phyloP scores from a whole-genome alignment of 2,329 filamentous ascomycete genomes.

The Epichloe gansuensis region DNA sequence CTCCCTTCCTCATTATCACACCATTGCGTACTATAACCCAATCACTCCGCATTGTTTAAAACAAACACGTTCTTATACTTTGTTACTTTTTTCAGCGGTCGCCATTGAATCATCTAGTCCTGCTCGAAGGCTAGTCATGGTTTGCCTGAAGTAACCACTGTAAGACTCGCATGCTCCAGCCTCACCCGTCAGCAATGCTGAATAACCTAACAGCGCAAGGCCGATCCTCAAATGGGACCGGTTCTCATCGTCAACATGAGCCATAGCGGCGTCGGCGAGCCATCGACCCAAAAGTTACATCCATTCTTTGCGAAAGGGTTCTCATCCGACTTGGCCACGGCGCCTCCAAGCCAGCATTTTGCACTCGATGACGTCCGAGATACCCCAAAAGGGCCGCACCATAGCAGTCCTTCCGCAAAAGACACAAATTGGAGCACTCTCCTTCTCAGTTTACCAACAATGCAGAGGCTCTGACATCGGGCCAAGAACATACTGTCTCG shows the following conservation, averaged over 20 bases:
- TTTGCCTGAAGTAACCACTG: not conserved
- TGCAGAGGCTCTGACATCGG: not conserved
- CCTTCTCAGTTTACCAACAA: constrained; percentile 5
- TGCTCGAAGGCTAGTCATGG: not conserved
- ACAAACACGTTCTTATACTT: too few species aligned
- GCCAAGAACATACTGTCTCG: not conserved
- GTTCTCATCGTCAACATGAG: constrained; percentile 33
- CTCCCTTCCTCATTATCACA: not conserved
- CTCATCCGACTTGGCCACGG: constrained; percentile 4
- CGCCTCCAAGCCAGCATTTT: not conserved
- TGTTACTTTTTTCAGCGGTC: too few species aligned
- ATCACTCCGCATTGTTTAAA: not conserved
- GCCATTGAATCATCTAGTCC: not conserved
- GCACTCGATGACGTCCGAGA: not conserved
- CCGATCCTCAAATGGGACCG: constrained; percentile 25
- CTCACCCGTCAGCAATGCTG: not conserved
- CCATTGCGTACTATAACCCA: not conserved
- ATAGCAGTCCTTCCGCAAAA: not conserved
- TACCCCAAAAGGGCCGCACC: not conserved
- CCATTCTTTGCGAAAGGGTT: constrained; percentile 37
- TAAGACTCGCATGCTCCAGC: not conserved
- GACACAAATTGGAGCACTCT: constrained; percentile 5
- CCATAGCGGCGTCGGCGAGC: constrained; percentile 24
- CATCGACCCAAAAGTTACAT: constrained; percentile 35
- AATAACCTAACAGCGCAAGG: not conserved